These are phyloP conservation scores for Saturnispora silvae DNA, from an alignment of 805 yeast species.

Conservation along the genomic window DNA sequence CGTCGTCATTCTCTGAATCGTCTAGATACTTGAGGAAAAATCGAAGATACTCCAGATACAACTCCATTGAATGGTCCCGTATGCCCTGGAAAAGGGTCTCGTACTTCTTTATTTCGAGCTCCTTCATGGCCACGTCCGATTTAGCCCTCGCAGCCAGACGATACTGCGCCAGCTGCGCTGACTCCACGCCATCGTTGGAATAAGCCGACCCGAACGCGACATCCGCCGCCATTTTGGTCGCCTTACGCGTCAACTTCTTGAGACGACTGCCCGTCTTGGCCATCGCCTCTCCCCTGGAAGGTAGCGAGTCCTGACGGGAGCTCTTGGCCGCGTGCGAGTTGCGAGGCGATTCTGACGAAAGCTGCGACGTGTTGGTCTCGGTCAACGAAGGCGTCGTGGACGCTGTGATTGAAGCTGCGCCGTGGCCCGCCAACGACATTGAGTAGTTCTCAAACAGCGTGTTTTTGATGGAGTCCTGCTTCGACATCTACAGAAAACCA, in stretches of 20 bases:
- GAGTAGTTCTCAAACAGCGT: no score
- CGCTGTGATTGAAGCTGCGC: no score
- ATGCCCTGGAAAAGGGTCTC: constrained; percentile 12
- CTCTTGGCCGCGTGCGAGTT: no score
- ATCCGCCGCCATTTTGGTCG: constrained; percentile 23
- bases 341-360: no score
- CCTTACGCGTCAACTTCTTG: constrained; percentile 19
- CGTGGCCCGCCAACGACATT: no score
- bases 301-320: no score
- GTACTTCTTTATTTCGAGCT: constrained; percentile 14
- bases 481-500: no score
- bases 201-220: constrained; percentile 23
- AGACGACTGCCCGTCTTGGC: constrained; percentile 8
- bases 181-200: neutral
- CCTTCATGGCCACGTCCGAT: constrained; percentile 10
- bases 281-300: no score
- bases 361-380: no score
- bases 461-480: no score
- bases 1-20: constrained; percentile 24
- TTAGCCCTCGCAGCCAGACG: neutral
- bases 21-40: constrained; percentile 25
- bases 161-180: constrained; percentile 1
- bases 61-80: constrained; percentile 16
- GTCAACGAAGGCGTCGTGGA: no score
- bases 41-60: constrained; percentile 22